Evolutionary conservation across 2,329 filamentous ascomycete genomes (phyloP), one percentile per base, ranked within the genome.

Genomic region (Cladobotryum mycophilum): DNA sequence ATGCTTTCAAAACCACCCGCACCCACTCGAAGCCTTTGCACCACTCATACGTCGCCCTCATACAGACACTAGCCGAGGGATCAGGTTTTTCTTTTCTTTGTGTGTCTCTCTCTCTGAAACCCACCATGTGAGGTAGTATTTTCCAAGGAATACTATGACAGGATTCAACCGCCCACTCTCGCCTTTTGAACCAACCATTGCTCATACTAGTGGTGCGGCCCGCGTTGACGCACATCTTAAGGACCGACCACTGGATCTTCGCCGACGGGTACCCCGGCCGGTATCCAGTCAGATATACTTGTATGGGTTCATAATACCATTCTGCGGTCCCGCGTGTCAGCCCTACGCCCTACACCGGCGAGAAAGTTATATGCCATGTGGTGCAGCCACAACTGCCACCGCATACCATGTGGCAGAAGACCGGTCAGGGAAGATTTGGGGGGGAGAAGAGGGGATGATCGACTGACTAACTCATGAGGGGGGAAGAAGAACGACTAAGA

Each of bases 291-390:
- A 85, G 58, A 97, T 86, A 68, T 96, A 97, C 73, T 97, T 97
- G 76, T 97, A 97, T 1, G 92, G 92, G 72, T 96, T 97, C 89
- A 97, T 95, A 70, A 97, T 97, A 44, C 90, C 91, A 60, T 96
- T 96, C 89, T 95, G 61, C 18, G 47, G 43, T 44, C 52, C 52
- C 36, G 36, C 51, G 46, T 56, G 61, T 65, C 58, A 66, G 61
- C 57, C 56, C 51, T 58, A 56, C 38, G 13, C 34, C 51, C 38
- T 41, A 14, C 18, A 25, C 18, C 38, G 36, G 42, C 30, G 48
- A 45, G 48, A 17, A 40, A 14, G 35, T 18, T 41, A 20, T 30
- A 30, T 30, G 25, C 25, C 25, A 18, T n/a, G 37, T 40, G 37
- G 37, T 40, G 13, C n/a, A 40, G 37, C 37, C 37, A 40, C 37